Evolutionary conservation across 305 asterid species (phyloP).

Genomic region (Solanum hybrid): DNA sequence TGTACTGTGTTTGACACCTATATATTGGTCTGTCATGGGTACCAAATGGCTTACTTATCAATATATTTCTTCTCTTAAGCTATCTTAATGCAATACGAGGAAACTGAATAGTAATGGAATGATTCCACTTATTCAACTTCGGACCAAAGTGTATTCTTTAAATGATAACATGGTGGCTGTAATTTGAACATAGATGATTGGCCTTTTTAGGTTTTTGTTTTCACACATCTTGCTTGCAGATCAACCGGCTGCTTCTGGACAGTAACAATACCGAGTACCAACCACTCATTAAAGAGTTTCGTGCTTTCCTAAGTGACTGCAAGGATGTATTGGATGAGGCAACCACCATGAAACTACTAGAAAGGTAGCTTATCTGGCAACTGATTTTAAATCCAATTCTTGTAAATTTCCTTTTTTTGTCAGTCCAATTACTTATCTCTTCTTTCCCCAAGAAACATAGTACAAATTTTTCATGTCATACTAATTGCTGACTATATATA

Average conservation of each 20-base stretch:
- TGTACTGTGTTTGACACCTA: neutral
- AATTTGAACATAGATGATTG: neutral
- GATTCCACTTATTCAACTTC: neutral
- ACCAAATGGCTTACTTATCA: neutral
- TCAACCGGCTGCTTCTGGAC: conserved; percentile 69
- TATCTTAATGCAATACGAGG: neutral
- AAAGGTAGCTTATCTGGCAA: conserved; percentile 46
- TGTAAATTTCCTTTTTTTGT: no score
- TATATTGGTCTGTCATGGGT: neutral
- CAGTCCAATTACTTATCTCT: no score
- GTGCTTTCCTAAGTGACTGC: conserved; percentile 87
- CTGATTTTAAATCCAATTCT: no score
- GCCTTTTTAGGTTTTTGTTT: neutral
- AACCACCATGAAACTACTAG: conserved; percentile 85
- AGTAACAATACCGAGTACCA: conserved; percentile 54
- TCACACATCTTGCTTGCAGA: conserved; percentile 31
- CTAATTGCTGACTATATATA: neutral
- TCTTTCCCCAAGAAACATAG: no score
- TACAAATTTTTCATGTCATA: neutral
- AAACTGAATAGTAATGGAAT: neutral
- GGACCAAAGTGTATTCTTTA: neutral
- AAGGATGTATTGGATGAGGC: conserved; percentile 97
- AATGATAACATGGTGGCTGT: neutral
- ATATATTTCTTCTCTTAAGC: neutral
- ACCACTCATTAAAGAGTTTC: conserved; percentile 64